Conservation (phyloP, 495 filamentous ascomycete species). For the Penicillium manginii region DNA sequence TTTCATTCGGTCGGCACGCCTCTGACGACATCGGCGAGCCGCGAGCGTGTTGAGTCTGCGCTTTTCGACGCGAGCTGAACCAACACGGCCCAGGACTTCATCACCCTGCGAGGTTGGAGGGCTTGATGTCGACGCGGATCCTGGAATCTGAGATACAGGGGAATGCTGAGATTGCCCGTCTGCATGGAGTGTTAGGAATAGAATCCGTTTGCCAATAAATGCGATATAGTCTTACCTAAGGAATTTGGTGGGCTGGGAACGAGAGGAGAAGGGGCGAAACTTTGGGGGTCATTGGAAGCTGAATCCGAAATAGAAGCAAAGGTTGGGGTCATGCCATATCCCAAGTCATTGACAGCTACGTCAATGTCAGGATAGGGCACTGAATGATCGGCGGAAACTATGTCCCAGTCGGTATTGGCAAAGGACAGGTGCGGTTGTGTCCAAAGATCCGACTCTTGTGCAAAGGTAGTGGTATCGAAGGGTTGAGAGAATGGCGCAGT, state of each 20-base stretch:
- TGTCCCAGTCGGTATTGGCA: constrained; percentile 31
- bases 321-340: constrained; percentile 22
- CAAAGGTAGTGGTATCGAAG: constrained; percentile 22
- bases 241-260: constrained; percentile 28
- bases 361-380: constrained; percentile 20
- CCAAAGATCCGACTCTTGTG: constrained; percentile 31
- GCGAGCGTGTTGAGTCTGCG: constrained; percentile 71
- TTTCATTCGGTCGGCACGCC: constrained; percentile 66
- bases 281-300: constrained; percentile 20
- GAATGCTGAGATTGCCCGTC: constrained; percentile 28
- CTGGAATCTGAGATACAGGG: constrained; percentile 26
- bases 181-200: constrained; percentile 2
- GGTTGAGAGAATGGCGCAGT: constrained; percentile 21
- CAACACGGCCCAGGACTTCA: constrained; percentile 20
- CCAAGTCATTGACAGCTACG: constrained; percentile 17
- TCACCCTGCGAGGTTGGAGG: constrained; percentile 30
- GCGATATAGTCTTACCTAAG: constrained; percentile 22
- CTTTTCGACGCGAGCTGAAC: constrained; percentile 48
- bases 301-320: constrained; percentile 33
- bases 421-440: constrained; percentile 29
- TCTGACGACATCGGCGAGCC: constrained; percentile 72
- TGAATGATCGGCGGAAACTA: constrained; percentile 19
- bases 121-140: constrained; percentile 22
- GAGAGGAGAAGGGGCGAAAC: constrained; percentile 14
- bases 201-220: not conserved